phyloP scores from a whole-genome alignment of 2,329 filamentous ascomycete species.

The Verticillium dahliae region DNA sequence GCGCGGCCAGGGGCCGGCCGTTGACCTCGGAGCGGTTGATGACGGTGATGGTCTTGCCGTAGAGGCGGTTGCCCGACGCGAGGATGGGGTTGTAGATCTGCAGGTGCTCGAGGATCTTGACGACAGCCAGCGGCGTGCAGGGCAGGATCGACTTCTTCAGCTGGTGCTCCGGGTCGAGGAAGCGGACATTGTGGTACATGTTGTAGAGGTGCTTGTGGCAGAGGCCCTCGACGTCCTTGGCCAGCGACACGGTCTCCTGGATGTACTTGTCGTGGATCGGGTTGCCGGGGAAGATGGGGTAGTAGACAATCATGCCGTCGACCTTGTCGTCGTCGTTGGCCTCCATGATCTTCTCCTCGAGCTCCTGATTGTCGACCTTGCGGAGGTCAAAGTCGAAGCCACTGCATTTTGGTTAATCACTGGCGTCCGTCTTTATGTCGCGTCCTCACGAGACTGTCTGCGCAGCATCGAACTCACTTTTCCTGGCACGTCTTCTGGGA shows the following conservation, averaged over 20 bases:
- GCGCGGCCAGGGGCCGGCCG: constrained; percentile 81
- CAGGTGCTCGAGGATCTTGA: constrained; percentile 94
- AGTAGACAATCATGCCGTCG: constrained; percentile 95
- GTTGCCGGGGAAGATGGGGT: constrained; percentile 82
- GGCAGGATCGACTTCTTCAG: constrained; percentile 86
- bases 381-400: constrained; percentile 87
- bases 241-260: constrained; percentile 83
- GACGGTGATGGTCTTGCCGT: constrained; percentile 90
- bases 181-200: constrained; percentile 98
- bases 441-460: neutral
- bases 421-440: neutral
- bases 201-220: constrained; percentile 94
- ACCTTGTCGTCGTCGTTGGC: constrained; percentile 74
- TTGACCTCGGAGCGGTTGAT: constrained; percentile 97
- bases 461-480: constrained; percentile 60
- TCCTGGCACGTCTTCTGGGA: constrained; percentile 94
- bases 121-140: constrained; percentile 89
- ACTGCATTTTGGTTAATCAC: constrained; percentile 35
- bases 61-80: constrained; percentile 85
- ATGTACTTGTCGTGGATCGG: constrained; percentile 88
- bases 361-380: constrained; percentile 74
- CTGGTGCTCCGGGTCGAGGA: constrained; percentile 72
- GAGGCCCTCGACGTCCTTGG: constrained; percentile 93
- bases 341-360: constrained; percentile 81
- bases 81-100: constrained; percentile 96